Evolutionary conservation across 192 early-diverging fungal genomes (phyloP).

Genomic region (Gonapodya prolifera): DNA sequence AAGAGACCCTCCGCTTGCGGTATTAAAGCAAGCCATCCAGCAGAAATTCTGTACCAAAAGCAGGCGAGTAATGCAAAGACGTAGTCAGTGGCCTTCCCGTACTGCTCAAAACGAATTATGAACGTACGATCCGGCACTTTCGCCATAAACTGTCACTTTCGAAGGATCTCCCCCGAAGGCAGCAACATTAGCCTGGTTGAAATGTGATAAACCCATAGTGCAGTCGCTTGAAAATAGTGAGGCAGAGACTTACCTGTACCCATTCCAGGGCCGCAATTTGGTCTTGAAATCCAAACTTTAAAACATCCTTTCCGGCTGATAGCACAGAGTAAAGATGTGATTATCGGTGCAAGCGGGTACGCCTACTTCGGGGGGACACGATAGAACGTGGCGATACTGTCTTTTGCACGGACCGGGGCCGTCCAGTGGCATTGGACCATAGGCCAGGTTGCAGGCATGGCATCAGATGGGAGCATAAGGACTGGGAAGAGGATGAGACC

Average conservation of each 20-base stretch:
- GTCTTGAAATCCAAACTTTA: constrained; percentile 26
- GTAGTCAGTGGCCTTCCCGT: not conserved
- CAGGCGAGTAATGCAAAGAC: not conserved
- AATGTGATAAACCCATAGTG: no score
- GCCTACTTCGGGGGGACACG: no score
- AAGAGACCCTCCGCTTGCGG: not conserved
- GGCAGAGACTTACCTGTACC: no score
- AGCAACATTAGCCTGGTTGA: constrained; percentile 41
- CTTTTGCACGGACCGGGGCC: no score
- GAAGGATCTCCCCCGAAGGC: constrained; percentile 48
- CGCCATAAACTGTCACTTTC: constrained; percentile 41
- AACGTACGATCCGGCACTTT: constrained; percentile 31
- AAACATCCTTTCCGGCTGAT: not conserved
- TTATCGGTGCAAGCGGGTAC: no score
- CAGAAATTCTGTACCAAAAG: not conserved
- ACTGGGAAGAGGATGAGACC: no score
- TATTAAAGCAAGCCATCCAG: not conserved
- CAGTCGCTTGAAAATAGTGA: no score
- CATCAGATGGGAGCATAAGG: no score
- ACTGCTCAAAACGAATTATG: not conserved
- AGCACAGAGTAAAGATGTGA: not conserved
- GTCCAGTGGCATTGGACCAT: no score
- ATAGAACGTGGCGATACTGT: no score
- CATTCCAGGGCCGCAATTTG: constrained; percentile 33
- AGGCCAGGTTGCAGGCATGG: no score